phyloP scores from a whole-genome alignment of 768 basidiomycete species.

The Russula brevipes region DNA sequence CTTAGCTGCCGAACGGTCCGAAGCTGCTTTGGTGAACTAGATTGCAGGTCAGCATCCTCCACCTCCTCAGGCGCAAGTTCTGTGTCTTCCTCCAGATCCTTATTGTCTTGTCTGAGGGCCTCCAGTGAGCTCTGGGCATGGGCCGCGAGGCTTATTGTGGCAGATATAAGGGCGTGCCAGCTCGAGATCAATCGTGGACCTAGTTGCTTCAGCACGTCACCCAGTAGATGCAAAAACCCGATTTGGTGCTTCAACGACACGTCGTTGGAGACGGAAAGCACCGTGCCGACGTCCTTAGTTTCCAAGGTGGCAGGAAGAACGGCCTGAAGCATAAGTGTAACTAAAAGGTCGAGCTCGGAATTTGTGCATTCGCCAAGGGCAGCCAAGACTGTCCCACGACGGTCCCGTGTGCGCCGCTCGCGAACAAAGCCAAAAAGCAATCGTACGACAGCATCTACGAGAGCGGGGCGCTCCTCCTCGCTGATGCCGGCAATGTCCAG shows the following conservation, averaged over 20 bases:
- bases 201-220: slow-evolving; percentile 76
- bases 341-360: slow-evolving; percentile 68
- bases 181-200: slow-evolving; percentile 61
- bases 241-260: slow-evolving; percentile 62
- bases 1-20: slow-evolving; percentile 77
- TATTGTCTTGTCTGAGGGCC: slow-evolving; percentile 31
- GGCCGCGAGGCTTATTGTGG: slow-evolving; percentile 59
- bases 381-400: slow-evolving; percentile 70
- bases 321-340: slow-evolving; percentile 84
- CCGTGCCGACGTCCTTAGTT: slow-evolving; percentile 23
- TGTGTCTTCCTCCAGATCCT: slow-evolving; percentile 33
- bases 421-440: slow-evolving; percentile 86
- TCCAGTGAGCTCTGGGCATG: slow-evolving; percentile 59
- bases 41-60: slow-evolving; percentile 32
- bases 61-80: slow-evolving; percentile 21
- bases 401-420: slow-evolving; percentile 63
- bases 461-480: slow-evolving; percentile 50
- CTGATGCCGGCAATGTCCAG: slow-evolving; percentile 60
- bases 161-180: slow-evolving; percentile 74
- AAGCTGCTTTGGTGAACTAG: slow-evolving; percentile 26
- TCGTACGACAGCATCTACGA: slow-evolving; percentile 67
- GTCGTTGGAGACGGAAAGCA: slow-evolving; percentile 30
- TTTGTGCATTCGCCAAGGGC: slow-evolving; percentile 64
- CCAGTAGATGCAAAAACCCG: slow-evolving; percentile 81
- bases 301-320: slow-evolving; percentile 34